Evolutionary conservation across 805 yeast genomes (phyloP).

Genomic region (Monosporozyma yasuniensis): DNA sequence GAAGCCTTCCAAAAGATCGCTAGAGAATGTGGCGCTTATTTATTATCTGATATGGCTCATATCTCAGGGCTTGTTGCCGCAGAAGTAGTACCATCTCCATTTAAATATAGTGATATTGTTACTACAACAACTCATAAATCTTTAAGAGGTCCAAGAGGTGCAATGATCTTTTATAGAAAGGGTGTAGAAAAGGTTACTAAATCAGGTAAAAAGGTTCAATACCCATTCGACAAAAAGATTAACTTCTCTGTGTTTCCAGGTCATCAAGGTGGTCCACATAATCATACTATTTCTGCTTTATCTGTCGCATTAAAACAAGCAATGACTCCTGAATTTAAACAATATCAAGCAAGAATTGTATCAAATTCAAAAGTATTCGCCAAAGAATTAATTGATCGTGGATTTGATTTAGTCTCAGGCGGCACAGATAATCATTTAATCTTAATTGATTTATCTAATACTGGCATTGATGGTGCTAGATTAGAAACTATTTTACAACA

Average conservation of each 20-base stretch:
- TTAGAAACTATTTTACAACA: constrained; percentile 83
- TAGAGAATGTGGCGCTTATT: constrained; percentile 85
- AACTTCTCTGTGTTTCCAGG: constrained; percentile 98
- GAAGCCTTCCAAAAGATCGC: constrained; percentile 84
- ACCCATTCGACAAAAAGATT: constrained; percentile 84
- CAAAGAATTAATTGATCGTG: constrained; percentile 50
- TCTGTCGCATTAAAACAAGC: constrained; percentile 95
- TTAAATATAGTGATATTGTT: constrained; percentile 87
- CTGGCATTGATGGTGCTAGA: constrained; percentile 88
- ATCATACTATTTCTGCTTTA: constrained; percentile 92
- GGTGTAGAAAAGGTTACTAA: constrained; percentile 78
- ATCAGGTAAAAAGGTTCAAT: constrained; percentile 75
- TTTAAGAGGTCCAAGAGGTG: constrained; percentile 97
- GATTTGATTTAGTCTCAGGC: constrained; percentile 70
- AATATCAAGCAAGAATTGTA: constrained; percentile 77
- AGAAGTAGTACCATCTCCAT: constrained; percentile 88
- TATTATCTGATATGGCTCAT: constrained; percentile 95
- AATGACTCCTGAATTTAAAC: constrained; percentile 74
- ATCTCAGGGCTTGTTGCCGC: constrained; percentile 94
- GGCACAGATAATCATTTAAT: constrained; percentile 96
- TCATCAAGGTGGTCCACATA: constrained; percentile 99
- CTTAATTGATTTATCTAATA: constrained; percentile 69
- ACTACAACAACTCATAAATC: constrained; percentile 98
- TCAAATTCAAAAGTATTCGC: constrained; percentile 76
- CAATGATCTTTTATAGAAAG: constrained; percentile 94